A percentile compares a stretch with the other conserved stretches of the same genome.
These are phyloP conservation scores for Wallemia ichthyophaga DNA, from an alignment of 1,284 basidiomycete genomes.

Conservation along the genomic window DNA sequence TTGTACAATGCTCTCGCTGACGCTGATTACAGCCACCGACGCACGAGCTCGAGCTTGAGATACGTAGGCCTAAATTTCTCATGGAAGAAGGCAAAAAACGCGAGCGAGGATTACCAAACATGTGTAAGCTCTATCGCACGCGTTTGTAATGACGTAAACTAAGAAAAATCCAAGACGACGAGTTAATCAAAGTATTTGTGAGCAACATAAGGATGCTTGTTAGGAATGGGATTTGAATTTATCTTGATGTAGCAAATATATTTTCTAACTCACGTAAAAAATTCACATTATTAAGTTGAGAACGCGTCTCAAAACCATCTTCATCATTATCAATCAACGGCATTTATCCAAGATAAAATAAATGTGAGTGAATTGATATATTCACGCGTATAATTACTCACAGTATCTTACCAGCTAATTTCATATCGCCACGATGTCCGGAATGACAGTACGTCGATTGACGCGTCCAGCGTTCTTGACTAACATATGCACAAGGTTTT, in stretches of 20 bases:
- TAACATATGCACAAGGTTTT: slow-evolving; percentile 7
- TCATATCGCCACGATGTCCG: not conserved
- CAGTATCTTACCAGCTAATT: not conserved
- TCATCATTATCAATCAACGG: not conserved
- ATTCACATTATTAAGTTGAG: not conserved
- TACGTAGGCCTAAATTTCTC: slow-evolving; percentile 20
- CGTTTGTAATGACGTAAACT: not conserved
- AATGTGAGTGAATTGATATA: not conserved
- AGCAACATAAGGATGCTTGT: slow-evolving; percentile 21
- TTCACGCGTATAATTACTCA: not conserved
- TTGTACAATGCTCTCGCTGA: not conserved
- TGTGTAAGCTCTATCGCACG: slow-evolving; percentile 10
- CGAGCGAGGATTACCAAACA: slow-evolving; percentile 14
- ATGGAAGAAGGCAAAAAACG: slow-evolving; percentile 19
- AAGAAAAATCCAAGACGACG: slow-evolving; percentile 7
- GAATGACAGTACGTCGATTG: not conserved
- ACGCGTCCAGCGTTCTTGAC: not conserved
- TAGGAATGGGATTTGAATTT: slow-evolving; percentile 11
- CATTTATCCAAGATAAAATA: not conserved
- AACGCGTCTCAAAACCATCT: not conserved
- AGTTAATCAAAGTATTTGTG: slow-evolving; percentile 19
- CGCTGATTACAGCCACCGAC: slow-evolving; percentile 7
- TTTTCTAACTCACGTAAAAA: not conserved
- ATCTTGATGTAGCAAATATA: not conserved
- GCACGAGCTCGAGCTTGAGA: slow-evolving; percentile 28